Conservation (phyloP, 2,329 filamentous ascomycete genomes). For the Ophiostoma perfectum region DNA sequence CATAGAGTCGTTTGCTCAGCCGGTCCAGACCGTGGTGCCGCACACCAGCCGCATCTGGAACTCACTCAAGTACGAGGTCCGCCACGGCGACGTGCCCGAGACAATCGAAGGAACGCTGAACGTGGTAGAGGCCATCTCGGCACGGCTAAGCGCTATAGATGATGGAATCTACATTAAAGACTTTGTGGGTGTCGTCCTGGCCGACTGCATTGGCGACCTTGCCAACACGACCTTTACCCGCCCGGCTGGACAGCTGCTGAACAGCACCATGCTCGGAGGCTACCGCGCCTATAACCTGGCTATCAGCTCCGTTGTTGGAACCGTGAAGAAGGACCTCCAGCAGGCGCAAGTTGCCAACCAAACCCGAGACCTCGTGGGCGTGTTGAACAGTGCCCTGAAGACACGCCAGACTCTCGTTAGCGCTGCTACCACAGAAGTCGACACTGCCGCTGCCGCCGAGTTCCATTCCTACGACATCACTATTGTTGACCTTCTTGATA, state of each 20-base stretch:
- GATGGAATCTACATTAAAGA: constrained; percentile 9
- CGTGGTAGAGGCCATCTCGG: constrained; percentile 47
- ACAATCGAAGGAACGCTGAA: constrained; percentile 52
- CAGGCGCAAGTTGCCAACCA: constrained; percentile 48
- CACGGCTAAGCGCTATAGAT: constrained; percentile 33
- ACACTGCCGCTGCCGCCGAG: constrained; percentile 32
- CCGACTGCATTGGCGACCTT: constrained; percentile 51
- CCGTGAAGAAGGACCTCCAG: constrained; percentile 46
- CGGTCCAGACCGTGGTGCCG: constrained; percentile 44
- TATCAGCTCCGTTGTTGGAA: constrained; percentile 43
- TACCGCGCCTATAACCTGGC: constrained; percentile 45
- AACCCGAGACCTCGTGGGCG: constrained; percentile 46
- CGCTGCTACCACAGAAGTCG: constrained; percentile 27
- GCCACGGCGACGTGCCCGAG: constrained; percentile 55
- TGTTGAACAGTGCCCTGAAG: constrained; percentile 48
- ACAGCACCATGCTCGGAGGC: constrained; percentile 47
- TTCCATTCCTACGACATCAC: constrained; percentile 36
- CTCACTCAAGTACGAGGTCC: constrained; percentile 58
- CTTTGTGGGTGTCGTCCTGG: constrained; percentile 38
- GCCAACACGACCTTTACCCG: constrained; percentile 49
- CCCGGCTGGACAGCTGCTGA: constrained; percentile 48
- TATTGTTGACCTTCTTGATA: constrained; percentile 41
- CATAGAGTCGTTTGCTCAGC: constrained; percentile 44
- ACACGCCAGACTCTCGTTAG: constrained; percentile 39
- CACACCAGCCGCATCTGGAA: constrained; percentile 50